Percentiles rank a stretch among this genome's conserved stretches.
Evolutionary conservation across 768 basidiomycete genomes (phyloP).

Genomic region (Atractiella rhizophila): DNA sequence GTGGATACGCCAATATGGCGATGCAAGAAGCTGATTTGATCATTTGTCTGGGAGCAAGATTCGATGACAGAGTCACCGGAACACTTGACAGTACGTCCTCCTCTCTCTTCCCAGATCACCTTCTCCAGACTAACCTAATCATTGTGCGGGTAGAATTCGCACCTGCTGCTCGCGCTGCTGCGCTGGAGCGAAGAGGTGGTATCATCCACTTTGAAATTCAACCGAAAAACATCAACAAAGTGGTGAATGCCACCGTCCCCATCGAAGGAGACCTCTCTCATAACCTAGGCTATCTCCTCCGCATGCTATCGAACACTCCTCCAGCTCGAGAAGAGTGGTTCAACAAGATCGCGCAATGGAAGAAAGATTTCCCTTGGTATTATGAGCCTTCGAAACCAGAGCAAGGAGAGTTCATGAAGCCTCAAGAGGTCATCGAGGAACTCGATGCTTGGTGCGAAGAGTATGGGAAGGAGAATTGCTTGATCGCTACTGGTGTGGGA

Average conservation of each 20-base stretch:
- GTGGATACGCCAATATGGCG: constrained; percentile 85
- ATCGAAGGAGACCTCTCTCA: constrained; percentile 77
- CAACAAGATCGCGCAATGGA: constrained; percentile 55
- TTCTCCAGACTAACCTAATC: no score
- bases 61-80: constrained; percentile 94
- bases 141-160: no score
- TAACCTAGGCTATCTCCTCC: constrained; percentile 57
- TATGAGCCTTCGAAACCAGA: constrained; percentile 39
- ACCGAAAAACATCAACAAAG: constrained; percentile 98
- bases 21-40: constrained; percentile 96
- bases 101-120: no score
- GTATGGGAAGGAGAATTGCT: constrained; percentile 51
- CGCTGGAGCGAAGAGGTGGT: constrained; percentile 60
- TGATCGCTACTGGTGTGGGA: constrained; percentile 83
- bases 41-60: constrained; percentile 84
- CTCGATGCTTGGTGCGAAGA: constrained; percentile 51
- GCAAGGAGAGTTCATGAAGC: constrained; percentile 56
- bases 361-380: constrained; percentile 67
- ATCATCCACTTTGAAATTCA: constrained; percentile 98
- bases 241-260: constrained; percentile 78
- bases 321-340: constrained; percentile 47
- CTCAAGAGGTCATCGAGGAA: constrained; percentile 88
- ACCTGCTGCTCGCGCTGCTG: constrained; percentile 66
- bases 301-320: no score
- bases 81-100: constrained; percentile 50